phyloP scores from a whole-genome alignment of 225 moss, liverwort and hornwort species.

The Pleurozium schreberi region DNA sequence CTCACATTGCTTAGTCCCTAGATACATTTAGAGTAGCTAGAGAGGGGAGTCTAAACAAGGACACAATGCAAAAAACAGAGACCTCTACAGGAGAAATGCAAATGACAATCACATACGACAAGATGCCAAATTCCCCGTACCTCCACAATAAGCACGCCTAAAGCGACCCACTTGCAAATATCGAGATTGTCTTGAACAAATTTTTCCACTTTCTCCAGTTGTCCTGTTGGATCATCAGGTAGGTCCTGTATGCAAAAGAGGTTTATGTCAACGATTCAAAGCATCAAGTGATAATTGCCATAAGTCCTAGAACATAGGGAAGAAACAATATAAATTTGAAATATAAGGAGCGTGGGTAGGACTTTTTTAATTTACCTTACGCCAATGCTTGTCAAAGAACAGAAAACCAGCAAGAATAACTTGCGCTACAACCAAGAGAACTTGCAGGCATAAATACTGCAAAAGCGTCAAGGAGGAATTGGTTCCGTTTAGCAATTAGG shows the following conservation, averaged over 20 bases:
- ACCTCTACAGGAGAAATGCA: not conserved
- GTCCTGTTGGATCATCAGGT: conserved; percentile 80
- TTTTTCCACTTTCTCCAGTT: conserved; percentile 61
- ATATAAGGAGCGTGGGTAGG: not conserved
- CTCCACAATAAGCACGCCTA: conserved; percentile 70
- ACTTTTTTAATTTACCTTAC: conserved; percentile 4
- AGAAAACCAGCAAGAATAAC: conserved; percentile 42
- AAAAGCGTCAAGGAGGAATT: conserved; percentile 18
- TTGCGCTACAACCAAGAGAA: conserved; percentile 32
- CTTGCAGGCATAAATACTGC: conserved; percentile 45
- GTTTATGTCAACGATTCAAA: not conserved
- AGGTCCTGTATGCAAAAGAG: conserved; percentile 40
- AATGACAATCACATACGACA: not conserved
- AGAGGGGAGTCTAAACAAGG: not conserved
- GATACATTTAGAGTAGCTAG: not conserved
- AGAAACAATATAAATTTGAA: not conserved
- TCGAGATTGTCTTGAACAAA: conserved; percentile 65
- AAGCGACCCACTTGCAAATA: conserved; percentile 84
- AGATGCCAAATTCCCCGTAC: conserved; percentile 6
- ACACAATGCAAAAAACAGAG: not conserved
- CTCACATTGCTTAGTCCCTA: not conserved
- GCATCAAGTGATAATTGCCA: not conserved
- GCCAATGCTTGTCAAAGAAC: conserved; percentile 52
- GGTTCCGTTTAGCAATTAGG: not conserved
- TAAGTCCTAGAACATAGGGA: not conserved